Base-by-base conservation (phyloP, 352 stramenopile genomes). In the Thraustochytrium striatum region DNA sequence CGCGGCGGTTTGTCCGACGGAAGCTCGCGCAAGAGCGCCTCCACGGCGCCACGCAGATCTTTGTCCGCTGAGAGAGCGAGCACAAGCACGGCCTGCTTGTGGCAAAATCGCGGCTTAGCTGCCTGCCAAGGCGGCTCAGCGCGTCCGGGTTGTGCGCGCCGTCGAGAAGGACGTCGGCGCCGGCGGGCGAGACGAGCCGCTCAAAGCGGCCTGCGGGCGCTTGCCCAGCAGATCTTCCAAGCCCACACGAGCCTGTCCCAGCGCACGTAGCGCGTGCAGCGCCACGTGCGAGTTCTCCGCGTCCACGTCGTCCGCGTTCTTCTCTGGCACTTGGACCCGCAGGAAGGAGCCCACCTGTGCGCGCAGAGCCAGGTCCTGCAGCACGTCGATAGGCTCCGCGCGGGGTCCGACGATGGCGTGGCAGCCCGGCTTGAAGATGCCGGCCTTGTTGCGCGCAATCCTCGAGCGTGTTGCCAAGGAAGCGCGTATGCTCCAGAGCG, bases 391-490 rank as follows among this genome's bases (percentile, higher is more conserved):
- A 47, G 43, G 65, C 30, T 41, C 9, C 2, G 39, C 41, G 13
- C 30, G 32, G 5, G 65, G 65, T 3, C 65, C 47, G 0, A 69
- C 21, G 0, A 79, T 50, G 30, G 43, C 44, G 16, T 21, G 21
- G 21, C 13, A 11, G 25, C 50, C 69, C 33, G 30, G 19, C 25
- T 79, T 79, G 50, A 69, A 69, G 35, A 79, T 79, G 1, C 69
- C 69, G 21, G 35, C 44, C 32, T 79, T 79, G 32, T 65, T 38
- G 8, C 57, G 36, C 8, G 89, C 89, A 70, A 95, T 95, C 86
- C 8, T 89, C 85, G 32, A 87, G 83, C 1, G 89, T 91, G 65
- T 91, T 86, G 19, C 91, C 91, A 8, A 95, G 69, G 35, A 95
- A 90, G 9, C 87, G 85, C 83, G 84, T 91, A 44, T 87, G 84